Base-by-base conservation (phyloP, 2,329 filamentous ascomycete species). In the Alternaria postmessia region DNA sequence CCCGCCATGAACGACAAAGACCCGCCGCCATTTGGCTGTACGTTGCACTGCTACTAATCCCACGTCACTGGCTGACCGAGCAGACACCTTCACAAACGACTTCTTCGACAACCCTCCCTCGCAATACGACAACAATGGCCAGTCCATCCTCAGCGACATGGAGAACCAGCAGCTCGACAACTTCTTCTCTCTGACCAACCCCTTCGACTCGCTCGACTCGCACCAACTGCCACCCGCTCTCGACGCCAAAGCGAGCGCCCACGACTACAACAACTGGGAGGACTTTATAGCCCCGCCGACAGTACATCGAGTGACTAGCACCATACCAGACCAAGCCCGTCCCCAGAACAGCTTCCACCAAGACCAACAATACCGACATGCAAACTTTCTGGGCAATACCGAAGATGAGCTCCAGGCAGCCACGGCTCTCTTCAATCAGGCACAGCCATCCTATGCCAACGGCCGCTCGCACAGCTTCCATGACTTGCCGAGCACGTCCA, bases 21-120 rank as follows among this genome's bases (percentile, higher is more conserved):
- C 47, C 66, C 73, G 42, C 63, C 66, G 64, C 75, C 75, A 14
- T 78, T 78, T 67, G 75, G 75, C 64, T 77, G 74, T 75, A 72
- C 57, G 44, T 30, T 28, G 24, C 46, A 26, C 24, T 12, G 36
- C n/a, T 36, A 44, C 9, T 28, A n/a, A 38, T 16, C 48, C 16
- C 28, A 6, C 30, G 26, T 28, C 2, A 26, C 44, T 44, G 7
- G 46, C 63, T 71, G 55, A 68, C 59, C 9, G 22, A 4, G 14
- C 61, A 75, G 74, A 77, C 57, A 74, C 69, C 44, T 75, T 76
- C 58, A 52, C 60, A 30, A 59, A 55, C 52, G 67, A 72, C 65
- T 72, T 71, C 57, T 67, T 71, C 63, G 61, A 61, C 16, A 57
- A 41, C 58, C 30, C 64, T 3, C 28, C 64, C 43, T 12, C 65